Evolutionary conservation across 2,329 filamentous ascomycete species (phyloP).

Genomic region (Trichoderma hamatum): DNA sequence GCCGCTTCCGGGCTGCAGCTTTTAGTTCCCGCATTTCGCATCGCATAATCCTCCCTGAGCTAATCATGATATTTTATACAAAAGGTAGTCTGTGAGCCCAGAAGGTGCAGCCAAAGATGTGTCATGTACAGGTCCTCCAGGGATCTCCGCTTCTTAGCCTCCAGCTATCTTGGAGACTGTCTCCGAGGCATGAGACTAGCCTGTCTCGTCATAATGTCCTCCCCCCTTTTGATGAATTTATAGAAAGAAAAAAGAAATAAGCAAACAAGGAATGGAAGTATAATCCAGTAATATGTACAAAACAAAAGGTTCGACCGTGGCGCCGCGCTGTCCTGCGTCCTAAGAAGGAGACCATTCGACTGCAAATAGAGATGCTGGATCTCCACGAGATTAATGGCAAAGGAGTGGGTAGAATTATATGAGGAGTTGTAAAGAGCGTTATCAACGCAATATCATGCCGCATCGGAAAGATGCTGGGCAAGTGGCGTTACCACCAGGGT

Average conservation of each 20-base stretch:
- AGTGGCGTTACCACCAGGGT: slow-evolving; percentile 23
- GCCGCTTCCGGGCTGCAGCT: slow-evolving; percentile 16
- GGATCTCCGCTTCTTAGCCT: slow-evolving; percentile 3
- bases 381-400: neutral
- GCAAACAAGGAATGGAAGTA: neutral
- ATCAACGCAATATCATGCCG: slow-evolving; percentile 4
- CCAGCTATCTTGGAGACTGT: neutral
- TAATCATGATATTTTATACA: slow-evolving; percentile 3
- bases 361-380: slow-evolving; percentile 7
- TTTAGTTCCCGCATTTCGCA: slow-evolving; percentile 18
- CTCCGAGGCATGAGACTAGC: neutral
- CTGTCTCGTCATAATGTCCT: slow-evolving; percentile 1
- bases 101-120: neutral
- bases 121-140: slow-evolving; percentile 4
- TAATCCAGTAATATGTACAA: slow-evolving; percentile 11
- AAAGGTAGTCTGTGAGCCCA: neutral
- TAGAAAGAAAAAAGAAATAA: neutral
- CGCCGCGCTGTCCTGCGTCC: slow-evolving; percentile 29
- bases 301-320: slow-evolving; percentile 27
- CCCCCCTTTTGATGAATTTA: neutral
- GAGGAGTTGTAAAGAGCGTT: slow-evolving; percentile 14
- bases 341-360: slow-evolving; percentile 9
- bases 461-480: slow-evolving; percentile 7
- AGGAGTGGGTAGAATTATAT: slow-evolving; percentile 5
- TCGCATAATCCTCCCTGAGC: slow-evolving; percentile 14